These are phyloP conservation scores for Jamesozyma jinghongensis DNA, from an alignment of 805 yeast species.

Conservation along the genomic window DNA sequence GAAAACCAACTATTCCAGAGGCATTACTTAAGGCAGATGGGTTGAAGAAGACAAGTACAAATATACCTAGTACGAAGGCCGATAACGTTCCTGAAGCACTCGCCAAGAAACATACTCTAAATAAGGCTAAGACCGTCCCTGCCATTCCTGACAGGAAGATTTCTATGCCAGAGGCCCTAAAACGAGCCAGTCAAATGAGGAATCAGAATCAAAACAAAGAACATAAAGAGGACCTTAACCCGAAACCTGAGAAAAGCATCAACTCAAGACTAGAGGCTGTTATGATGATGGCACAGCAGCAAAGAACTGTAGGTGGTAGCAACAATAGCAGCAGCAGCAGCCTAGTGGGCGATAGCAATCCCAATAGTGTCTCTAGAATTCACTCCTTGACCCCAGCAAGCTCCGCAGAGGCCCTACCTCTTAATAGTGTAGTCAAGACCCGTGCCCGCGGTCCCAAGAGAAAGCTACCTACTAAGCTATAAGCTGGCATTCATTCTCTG, in stretches of 20 bases:
- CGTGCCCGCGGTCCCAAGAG: slow-evolving; percentile 34
- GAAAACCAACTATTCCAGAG: slow-evolving; percentile 15
- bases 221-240: neutral
- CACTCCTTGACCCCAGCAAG: neutral
- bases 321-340: neutral
- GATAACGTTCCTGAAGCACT: slow-evolving; percentile 12
- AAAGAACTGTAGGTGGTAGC: neutral
- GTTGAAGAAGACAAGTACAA: slow-evolving; percentile 3
- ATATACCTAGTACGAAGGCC: neutral
- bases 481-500: neutral
- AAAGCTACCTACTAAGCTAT: slow-evolving; percentile 26
- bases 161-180: slow-evolving; percentile 24
- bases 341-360: neutral
- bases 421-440: slow-evolving; percentile 27
- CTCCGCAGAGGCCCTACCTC: neutral
- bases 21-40: slow-evolving; percentile 11
- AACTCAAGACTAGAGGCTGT: slow-evolving; percentile 10
- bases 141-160: slow-evolving; percentile 22
- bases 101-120: slow-evolving; percentile 6
- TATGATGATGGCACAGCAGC: slow-evolving; percentile 6
- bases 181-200: slow-evolving; percentile 11
- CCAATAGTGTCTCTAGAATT: neutral
- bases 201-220: slow-evolving; percentile 1
- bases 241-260: neutral
- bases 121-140: slow-evolving; percentile 14